Evolutionary conservation across 2,329 filamentous ascomycete genomes (phyloP), one percentile per base, ranked within the genome.

Genomic region (Trichophyton simii): DNA sequence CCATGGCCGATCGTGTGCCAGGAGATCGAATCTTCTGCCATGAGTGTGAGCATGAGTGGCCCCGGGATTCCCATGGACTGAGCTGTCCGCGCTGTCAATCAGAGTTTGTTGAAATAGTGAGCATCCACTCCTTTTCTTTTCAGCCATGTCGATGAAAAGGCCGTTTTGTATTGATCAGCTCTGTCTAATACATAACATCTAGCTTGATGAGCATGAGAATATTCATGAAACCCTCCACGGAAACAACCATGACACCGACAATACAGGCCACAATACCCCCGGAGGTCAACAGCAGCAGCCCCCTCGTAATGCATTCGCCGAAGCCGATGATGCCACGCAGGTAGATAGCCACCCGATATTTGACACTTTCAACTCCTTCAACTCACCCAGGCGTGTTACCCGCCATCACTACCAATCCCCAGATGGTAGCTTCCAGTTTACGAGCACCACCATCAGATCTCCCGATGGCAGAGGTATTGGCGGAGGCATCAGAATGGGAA

Each of bases 71-170:
- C 65, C 79, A 82, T 66, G 85, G 81, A 28, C 75, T 95, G 64
- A 77, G 76, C 15, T 99, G 94, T 71, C 90, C 91, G 15, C 73
- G 77, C n/a, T 99, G 94, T 71, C 72, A 80, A 3, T 84, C 85
- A 42, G 89, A 95, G 20, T 86, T 89, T 66, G 89, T 85, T 15
- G 91, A 99, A 76, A 90, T 97, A 68, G 91, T 95, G 78, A 70
- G 87, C 79, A 28, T 58, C 36, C 42, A 57, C 61, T 61, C 28
- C 58, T 44, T 44, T 44, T 11, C n/a, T 3, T 44, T 18, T 44
- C 41, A 13, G 11, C n/a, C 41, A 18, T 44, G 41, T n/a, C 46
- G 18, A 41, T 60, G 41, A 11, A 31, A 28, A 18, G 9, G 18
- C 8, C 4, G 2, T 11, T 22, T 25, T 31, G 9, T 11, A 22